Evolutionary conservation across 179 eudicot genomes (phyloP).

Genomic region (Beta corolliflora): DNA sequence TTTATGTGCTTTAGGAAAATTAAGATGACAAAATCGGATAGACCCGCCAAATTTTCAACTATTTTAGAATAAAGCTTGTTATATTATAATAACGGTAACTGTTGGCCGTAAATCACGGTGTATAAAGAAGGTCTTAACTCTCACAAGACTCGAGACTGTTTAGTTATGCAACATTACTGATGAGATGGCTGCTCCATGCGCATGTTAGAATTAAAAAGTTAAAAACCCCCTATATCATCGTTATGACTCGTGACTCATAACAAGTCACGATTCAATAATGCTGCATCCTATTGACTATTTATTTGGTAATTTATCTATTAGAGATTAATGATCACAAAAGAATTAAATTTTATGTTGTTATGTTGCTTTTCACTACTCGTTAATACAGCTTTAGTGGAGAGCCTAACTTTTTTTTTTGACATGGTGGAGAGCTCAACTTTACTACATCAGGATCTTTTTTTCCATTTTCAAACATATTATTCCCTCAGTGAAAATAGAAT

Average conservation of each 20-base stretch:
- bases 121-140: neutral
- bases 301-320: too few species aligned
- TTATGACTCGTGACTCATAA: neutral
- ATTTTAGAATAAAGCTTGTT: neutral
- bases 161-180: constrained; percentile 6
- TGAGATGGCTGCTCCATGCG: neutral
- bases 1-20: neutral
- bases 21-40: neutral
- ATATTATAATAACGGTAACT: neutral
- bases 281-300: too few species aligned
- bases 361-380: too few species aligned
- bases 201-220: neutral
- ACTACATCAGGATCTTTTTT: too few species aligned
- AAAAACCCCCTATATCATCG: neutral
- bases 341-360: too few species aligned
- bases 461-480: too few species aligned
- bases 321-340: too few species aligned
- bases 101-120: constrained; percentile 28
- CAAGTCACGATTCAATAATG: too few species aligned
- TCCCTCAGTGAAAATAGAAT: too few species aligned
- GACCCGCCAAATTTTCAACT: constrained; percentile 1
- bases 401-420: too few species aligned
- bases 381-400: too few species aligned
- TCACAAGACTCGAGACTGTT: neutral
- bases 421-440: too few species aligned